phyloP scores from a whole-genome alignment of 441 rosid genomes.

The Oxalis stricta region DNA sequence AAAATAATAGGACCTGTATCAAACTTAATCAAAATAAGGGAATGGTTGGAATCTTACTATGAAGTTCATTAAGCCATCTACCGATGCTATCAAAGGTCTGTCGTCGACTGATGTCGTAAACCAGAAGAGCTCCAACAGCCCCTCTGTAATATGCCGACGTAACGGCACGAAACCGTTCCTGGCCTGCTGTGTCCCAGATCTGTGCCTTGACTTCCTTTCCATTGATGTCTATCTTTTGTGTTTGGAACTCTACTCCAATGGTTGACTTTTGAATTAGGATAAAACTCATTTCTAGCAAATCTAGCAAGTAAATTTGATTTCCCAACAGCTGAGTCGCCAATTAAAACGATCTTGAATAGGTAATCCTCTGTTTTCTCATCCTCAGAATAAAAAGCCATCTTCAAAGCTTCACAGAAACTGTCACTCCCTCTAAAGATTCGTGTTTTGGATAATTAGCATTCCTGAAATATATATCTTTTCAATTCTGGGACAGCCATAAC shows the following conservation, averaged over 20 bases:
- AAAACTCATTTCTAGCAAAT: slow-evolving; percentile 61
- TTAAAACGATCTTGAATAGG: slow-evolving; percentile 57
- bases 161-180: slow-evolving; percentile 71
- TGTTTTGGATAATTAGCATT: slow-evolving; percentile 13
- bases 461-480: slow-evolving; percentile 2
- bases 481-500: slow-evolving; percentile 6
- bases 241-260: slow-evolving; percentile 73
- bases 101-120: slow-evolving; percentile 61
- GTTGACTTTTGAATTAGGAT: slow-evolving; percentile 67
- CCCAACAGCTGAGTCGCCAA: slow-evolving; percentile 77
- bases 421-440: slow-evolving; percentile 37
- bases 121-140: slow-evolving; percentile 69
- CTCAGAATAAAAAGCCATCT: slow-evolving; percentile 63
- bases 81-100: slow-evolving; percentile 60
- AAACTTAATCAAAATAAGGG: background rate
- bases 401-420: slow-evolving; percentile 12
- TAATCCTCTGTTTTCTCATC: slow-evolving; percentile 60
- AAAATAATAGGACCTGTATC: too few relatives aligned
- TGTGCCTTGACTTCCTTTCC: slow-evolving; percentile 66
- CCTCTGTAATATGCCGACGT: slow-evolving; percentile 70
- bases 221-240: slow-evolving; percentile 52
- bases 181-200: slow-evolving; percentile 79
- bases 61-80: slow-evolving; percentile 74
- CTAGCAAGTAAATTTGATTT: slow-evolving; percentile 63
- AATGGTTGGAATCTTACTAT: slow-evolving; percentile 54